Evolutionary conservation across 805 yeast species (phyloP).

Genomic region (Teunomyces atbi): DNA sequence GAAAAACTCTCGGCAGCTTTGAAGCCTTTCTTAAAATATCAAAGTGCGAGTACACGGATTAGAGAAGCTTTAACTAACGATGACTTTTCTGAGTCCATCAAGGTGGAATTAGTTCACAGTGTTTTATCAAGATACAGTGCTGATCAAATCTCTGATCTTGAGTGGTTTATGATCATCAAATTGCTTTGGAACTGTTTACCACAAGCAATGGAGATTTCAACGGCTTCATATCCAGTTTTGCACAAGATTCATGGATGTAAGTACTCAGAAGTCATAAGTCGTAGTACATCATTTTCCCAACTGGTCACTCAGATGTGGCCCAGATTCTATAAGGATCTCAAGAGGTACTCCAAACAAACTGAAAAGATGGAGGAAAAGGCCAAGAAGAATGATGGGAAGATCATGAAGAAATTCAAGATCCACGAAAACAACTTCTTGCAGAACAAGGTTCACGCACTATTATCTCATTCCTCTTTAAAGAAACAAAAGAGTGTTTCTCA

Average conservation of each 20-base stretch:
- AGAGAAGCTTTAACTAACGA: not conserved
- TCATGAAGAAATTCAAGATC: not conserved
- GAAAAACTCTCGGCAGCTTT: not conserved
- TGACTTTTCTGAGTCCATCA: not conserved
- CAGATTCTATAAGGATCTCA: not conserved
- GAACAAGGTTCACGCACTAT: not conserved
- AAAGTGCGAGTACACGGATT: not conserved
- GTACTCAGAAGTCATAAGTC: not conserved
- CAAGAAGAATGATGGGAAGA: not conserved
- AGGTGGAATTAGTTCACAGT: not conserved
- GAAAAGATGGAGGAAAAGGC: not conserved
- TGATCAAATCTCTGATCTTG: not conserved
- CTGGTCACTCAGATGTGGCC: not conserved
- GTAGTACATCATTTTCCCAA: not conserved
- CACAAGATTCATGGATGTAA: not conserved
- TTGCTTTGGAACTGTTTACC: slow-evolving; percentile 1
- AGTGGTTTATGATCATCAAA: slow-evolving; percentile 1
- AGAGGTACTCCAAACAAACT: not conserved
- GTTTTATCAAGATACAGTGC: not conserved
- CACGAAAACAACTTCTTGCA: not conserved
- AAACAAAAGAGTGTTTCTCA: not conserved
- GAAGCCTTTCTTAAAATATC: not conserved
- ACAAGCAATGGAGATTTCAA: slow-evolving; percentile 1
- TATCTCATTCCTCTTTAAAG: not conserved
- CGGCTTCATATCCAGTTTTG: not conserved